Evolutionary conservation across 108 stramenopile genomes (phyloP).

Genomic region (Cyclotella baltica): DNA sequence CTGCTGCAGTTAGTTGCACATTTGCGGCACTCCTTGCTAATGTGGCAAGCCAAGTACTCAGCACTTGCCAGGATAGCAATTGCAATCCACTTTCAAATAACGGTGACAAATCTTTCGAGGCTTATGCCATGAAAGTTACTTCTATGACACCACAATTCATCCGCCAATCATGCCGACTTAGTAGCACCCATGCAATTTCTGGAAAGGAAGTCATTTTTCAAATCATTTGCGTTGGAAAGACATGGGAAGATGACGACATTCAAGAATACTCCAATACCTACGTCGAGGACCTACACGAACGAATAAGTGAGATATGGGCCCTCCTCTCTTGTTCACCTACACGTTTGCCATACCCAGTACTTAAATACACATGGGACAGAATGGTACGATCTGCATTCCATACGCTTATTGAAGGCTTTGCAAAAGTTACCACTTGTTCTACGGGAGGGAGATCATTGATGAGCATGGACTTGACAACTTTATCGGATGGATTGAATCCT

Average conservation of each 20-base stretch:
- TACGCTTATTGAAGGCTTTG: constrained; percentile 86
- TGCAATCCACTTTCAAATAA: constrained; percentile 14
- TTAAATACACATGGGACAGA: constrained; percentile 63
- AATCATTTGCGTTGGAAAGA: constrained; percentile 59
- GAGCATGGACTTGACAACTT: constrained; percentile 95
- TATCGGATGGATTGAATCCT: constrained; percentile 59
- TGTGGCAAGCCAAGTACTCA: constrained; percentile 33
- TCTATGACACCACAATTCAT: constrained; percentile 50
- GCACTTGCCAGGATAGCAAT: constrained; percentile 3
- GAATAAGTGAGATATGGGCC: constrained; percentile 57
- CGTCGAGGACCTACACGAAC: constrained; percentile 74
- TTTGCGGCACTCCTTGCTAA: constrained; percentile 54
- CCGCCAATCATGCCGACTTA: constrained; percentile 34
- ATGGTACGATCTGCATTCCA: constrained; percentile 66
- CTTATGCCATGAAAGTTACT: constrained; percentile 41
- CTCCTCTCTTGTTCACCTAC: constrained; percentile 35
- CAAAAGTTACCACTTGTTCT: constrained; percentile 80
- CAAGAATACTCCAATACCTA: constrained; percentile 80
- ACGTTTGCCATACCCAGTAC: constrained; percentile 43
- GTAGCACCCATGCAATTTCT: constrained; percentile 33
- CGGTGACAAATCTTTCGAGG: constrained; percentile 23
- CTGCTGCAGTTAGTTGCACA: constrained; percentile 66
- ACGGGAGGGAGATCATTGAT: constrained; percentile 93
- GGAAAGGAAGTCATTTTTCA: constrained; percentile 44
- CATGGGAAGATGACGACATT: constrained; percentile 77